Conservation (phyloP, 768 basidiomycete genomes). For the Boletus edulis region DNA sequence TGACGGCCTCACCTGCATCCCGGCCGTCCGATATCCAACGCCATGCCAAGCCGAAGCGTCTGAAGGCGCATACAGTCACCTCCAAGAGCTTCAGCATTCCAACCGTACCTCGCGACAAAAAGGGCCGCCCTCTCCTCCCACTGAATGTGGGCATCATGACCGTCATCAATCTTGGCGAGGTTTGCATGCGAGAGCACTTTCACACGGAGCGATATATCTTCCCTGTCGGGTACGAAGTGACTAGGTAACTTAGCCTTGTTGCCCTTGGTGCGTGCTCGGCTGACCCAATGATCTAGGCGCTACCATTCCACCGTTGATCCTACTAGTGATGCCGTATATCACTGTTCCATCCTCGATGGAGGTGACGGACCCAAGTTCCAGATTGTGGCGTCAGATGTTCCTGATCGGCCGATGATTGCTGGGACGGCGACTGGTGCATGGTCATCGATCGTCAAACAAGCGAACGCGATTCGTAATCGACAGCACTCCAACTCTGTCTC, state of each 20-base stretch:
- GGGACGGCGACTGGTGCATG: slow-evolving; percentile 89
- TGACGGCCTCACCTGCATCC: slow-evolving; percentile 18
- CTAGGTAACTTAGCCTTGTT: slow-evolving; percentile 47
- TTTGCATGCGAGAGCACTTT: slow-evolving; percentile 82
- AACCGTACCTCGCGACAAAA: slow-evolving; percentile 71
- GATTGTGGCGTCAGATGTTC: slow-evolving; percentile 70
- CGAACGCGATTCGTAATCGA: slow-evolving; percentile 75
- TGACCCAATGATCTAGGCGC: slow-evolving; percentile 43
- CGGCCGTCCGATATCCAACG: slow-evolving; percentile 33
- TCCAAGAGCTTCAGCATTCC: slow-evolving; percentile 78
- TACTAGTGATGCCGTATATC: slow-evolving; percentile 65
- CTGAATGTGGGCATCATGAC: slow-evolving; percentile 88
- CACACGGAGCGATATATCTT: slow-evolving; percentile 89
- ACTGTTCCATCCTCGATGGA: slow-evolving; percentile 81
- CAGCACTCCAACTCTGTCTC: slow-evolving; percentile 87
- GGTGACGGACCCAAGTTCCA: slow-evolving; percentile 86
- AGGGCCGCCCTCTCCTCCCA: slow-evolving; percentile 68
- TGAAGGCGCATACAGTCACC: slow-evolving; percentile 80
- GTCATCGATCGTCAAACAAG: slow-evolving; percentile 80
- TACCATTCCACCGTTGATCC: slow-evolving; percentile 78
- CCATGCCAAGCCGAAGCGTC: slow-evolving; percentile 67
- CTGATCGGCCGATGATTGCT: slow-evolving; percentile 71
- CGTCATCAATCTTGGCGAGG: slow-evolving; percentile 67
- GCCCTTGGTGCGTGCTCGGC: not conserved
- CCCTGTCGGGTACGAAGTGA: slow-evolving; percentile 83